Percentiles rank a stretch among this genome's conserved stretches.
Conservation (phyloP, 306 rosid genomes). For the Biancaea sappan region DNA sequence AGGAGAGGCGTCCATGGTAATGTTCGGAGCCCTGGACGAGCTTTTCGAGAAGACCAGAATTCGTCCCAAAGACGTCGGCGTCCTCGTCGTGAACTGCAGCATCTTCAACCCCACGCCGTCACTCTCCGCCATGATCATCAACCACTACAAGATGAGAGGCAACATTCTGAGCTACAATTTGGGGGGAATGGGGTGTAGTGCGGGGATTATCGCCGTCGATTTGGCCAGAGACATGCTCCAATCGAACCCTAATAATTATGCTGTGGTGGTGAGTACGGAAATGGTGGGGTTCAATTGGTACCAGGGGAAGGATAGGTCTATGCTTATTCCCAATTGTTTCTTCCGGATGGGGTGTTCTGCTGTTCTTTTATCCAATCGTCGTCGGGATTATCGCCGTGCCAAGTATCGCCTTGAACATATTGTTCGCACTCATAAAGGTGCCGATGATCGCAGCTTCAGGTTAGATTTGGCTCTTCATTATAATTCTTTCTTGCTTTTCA, state of each 20-base stretch:
- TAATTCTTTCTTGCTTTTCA: background rate
- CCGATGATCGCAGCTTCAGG: constrained; percentile 97
- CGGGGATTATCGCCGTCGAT: constrained; percentile 82
- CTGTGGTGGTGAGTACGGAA: constrained; percentile 95
- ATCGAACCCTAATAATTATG: constrained; percentile 78
- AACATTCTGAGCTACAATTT: constrained; percentile 88
- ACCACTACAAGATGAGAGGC: constrained; percentile 98
- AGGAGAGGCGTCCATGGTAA: constrained; percentile 77
- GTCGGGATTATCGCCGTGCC: constrained; percentile 74
- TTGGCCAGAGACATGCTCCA: constrained; percentile 88
- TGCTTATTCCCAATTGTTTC: constrained; percentile 89
- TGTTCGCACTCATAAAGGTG: constrained; percentile 95
- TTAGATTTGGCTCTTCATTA: constrained; percentile 1
- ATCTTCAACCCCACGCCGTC: constrained; percentile 98
- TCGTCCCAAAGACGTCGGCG: constrained; percentile 85
- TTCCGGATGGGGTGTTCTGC: constrained; percentile 99
- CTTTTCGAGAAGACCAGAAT: constrained; percentile 80
- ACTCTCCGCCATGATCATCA: constrained; percentile 91
- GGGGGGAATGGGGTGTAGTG: constrained; percentile 99
- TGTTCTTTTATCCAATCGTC: constrained; percentile 81
- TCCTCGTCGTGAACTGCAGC: constrained; percentile 91
- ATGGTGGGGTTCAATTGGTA: constrained; percentile 93
- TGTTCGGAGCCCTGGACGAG: constrained; percentile 95
- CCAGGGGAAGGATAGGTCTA: constrained; percentile 80
- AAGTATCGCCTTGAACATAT: constrained; percentile 91